Evolutionary conservation across 2,329 filamentous ascomycete genomes (phyloP), one percentile per base, ranked within the genome.

Genomic region (Xylaria sp.): DNA sequence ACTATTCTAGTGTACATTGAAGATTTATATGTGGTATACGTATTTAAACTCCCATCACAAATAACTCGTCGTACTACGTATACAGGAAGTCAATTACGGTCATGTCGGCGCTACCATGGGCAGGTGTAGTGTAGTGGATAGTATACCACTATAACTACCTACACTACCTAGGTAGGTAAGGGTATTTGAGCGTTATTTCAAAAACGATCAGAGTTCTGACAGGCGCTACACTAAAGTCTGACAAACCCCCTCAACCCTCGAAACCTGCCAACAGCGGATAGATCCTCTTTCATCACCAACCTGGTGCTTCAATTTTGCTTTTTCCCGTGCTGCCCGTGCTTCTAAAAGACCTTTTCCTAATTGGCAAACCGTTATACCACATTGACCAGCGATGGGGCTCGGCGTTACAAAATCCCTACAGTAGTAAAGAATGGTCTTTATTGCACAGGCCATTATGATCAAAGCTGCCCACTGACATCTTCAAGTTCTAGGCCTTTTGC

Each of bases 211-310:
- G 58, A 66, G 65, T 67, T 67, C 65, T 67, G 63, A 69, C 63
- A 66, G 40, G 57, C 54, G 55, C 67, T 67, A 60, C 37, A 44
- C 55, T 58, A 58, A 69, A 63, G 57, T 66, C 67, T 69, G 67
- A 69, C 67, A 48, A 62, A 16, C 53, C 53, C 53, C 55, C n/a
- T n/a, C 25, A 47, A 32, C 23, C 27, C 42, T 48, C 53, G 37
- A 40, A 58, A 9, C 64, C 60, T 48, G 35, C 48, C 65, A 55
- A 44, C 48, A 12, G 60, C 68, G 68, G 68, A 69, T 69, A 69
- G 68, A 69, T 69, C 68, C 68, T 66, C 50, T 63, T 55, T 61
- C 68, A 64, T 67, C 67, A 69, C 68, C 68, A 67, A 69, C 68
- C 68, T 64, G 66, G 68, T 51, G 54, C 60, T 64, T 55, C 37